These are phyloP conservation scores for Gentiana macrophylla DNA, from an alignment of 257 asterid genomes.

Conservation along the genomic window DNA sequence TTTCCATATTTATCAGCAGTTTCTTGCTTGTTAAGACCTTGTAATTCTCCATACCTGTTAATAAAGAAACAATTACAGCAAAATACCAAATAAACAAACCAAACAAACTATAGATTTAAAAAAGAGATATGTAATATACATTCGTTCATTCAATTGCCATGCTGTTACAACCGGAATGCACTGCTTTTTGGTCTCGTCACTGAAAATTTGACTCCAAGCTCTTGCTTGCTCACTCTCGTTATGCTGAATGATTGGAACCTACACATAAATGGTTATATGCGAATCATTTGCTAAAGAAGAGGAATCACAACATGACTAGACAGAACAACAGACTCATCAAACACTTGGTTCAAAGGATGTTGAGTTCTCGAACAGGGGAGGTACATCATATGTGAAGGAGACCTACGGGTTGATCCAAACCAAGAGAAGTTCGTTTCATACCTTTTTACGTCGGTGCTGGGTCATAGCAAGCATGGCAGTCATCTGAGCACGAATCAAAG, in stretches of 20 bases:
- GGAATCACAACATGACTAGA: too few species aligned
- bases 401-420: too few species aligned
- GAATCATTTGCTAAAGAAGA: too few species aligned
- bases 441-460: conserved; percentile 97
- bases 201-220: conserved; percentile 82
- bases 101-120: too few species aligned
- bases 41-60: conserved; percentile 90
- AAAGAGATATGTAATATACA: conserved; percentile 29
- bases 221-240: conserved; percentile 73
- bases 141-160: conserved; percentile 97
- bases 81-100: not conserved
- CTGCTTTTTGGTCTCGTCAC: conserved; percentile 80
- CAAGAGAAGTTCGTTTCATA: conserved; percentile 4
- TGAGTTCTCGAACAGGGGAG: too few species aligned
- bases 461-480: conserved; percentile 99
- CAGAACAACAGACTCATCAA: too few species aligned
- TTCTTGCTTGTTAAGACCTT: conserved; percentile 95
- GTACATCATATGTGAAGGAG: too few species aligned
- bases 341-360: too few species aligned
- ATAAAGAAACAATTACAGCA: not conserved
- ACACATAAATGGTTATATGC: conserved; percentile 7
- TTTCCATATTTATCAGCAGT: conserved; percentile 90
- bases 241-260: conserved; percentile 89
- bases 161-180: conserved; percentile 93
- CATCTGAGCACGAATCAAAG: conserved; percentile 95